Conservation (phyloP, 2,329 filamentous ascomycete species). For the Apiospora aurea region DNA sequence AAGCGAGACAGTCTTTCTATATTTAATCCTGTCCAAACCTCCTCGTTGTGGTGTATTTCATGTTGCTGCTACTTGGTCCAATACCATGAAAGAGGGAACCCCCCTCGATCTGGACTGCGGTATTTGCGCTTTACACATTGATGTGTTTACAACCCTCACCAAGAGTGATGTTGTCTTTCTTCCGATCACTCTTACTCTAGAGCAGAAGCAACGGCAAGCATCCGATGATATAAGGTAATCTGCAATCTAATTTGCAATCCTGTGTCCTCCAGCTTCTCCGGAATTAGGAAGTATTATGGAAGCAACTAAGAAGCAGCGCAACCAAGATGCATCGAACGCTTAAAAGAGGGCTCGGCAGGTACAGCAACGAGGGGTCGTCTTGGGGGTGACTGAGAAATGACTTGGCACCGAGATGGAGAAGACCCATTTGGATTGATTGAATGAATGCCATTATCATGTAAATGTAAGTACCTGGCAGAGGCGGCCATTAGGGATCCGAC, state of each 20-base stretch:
- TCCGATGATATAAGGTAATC: background rate
- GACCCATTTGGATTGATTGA: background rate
- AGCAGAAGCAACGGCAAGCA: background rate
- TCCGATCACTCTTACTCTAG: background rate
- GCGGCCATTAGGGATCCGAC: background rate
- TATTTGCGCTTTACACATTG: no score
- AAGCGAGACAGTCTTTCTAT: background rate
- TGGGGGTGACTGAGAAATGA: background rate
- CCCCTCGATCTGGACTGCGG: no score
- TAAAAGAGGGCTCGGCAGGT: background rate
- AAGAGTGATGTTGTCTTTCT: background rate
- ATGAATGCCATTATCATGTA: background rate
- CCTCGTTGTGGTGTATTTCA: background rate
- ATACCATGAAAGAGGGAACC: background rate
- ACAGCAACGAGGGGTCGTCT: background rate
- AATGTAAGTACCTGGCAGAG: background rate
- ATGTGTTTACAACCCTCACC: no score
- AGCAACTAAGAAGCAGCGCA: background rate
- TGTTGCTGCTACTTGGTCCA: background rate
- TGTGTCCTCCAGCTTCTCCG: background rate
- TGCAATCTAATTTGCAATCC: no score
- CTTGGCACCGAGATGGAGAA: conserved; percentile 3
- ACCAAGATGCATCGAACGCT: background rate
- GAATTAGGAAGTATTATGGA: background rate
- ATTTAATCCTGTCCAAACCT: background rate